phyloP scores from a whole-genome alignment of 352 stramenopile species.

The Phytophthora idaei region DNA sequence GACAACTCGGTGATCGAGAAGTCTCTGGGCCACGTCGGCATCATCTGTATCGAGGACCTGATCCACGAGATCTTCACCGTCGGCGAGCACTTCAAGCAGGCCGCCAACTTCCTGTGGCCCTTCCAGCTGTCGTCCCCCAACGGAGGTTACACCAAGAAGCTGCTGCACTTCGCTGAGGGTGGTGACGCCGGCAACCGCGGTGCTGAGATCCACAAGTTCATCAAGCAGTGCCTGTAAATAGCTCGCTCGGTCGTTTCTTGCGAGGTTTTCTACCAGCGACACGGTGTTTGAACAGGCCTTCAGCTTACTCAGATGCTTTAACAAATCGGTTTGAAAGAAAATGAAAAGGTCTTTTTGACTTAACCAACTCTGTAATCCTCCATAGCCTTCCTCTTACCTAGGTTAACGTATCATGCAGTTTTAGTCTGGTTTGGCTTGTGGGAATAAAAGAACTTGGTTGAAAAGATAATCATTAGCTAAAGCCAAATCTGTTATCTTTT shows the following conservation, averaged over 20 bases:
- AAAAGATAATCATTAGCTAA: too few species aligned
- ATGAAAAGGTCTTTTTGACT: constrained; percentile 44
- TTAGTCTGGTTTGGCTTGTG: too few species aligned
- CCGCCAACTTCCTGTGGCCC: constrained; percentile 99
- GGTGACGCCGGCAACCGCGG: constrained; percentile 93
- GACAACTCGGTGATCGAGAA: constrained; percentile 98
- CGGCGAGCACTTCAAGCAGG: constrained; percentile 99
- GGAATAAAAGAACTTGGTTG: too few species aligned
- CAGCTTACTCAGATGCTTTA: constrained; percentile 35
- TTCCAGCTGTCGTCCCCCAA: constrained; percentile 99
- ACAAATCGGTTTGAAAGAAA: constrained; percentile 64
- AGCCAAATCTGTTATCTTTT: constrained; percentile 5
- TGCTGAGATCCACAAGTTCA: constrained; percentile 94
- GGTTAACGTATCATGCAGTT: neutral
- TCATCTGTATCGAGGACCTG: constrained; percentile 99
- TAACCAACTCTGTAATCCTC: too few species aligned
- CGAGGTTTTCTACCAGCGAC: constrained; percentile 20
- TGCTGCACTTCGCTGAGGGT: constrained; percentile 94
- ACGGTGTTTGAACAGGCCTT: constrained; percentile 20
- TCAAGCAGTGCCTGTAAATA: constrained; percentile 94
- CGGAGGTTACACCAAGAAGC: constrained; percentile 95
- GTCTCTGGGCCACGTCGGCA: constrained; percentile 93
- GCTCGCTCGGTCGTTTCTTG: constrained; percentile 14
- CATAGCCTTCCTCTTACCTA: too few species aligned
- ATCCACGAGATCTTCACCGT: constrained; percentile 99